Evolutionary conservation across 495 filamentous ascomycete genomes (phyloP).

Genomic region (Stereocaulon alpinum): DNA sequence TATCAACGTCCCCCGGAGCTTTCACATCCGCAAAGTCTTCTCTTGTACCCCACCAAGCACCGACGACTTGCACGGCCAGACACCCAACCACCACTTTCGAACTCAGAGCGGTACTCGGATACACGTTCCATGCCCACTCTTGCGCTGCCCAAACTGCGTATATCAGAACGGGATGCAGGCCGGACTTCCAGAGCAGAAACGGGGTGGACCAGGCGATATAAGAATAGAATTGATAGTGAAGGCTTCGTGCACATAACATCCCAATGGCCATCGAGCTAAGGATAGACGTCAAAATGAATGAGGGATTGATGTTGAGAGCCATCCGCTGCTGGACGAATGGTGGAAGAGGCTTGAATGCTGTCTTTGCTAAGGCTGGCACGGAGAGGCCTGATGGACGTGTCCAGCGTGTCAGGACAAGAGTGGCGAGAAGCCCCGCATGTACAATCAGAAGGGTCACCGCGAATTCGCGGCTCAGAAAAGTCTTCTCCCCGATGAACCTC

Average conservation of each 20-base stretch:
- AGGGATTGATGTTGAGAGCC: constrained; percentile 50
- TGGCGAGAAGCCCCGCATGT: constrained; percentile 54
- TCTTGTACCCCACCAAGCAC: constrained; percentile 51
- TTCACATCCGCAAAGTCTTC: constrained; percentile 27
- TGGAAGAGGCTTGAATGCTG: constrained; percentile 36
- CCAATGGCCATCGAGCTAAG: constrained; percentile 75
- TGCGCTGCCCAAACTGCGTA: constrained; percentile 70
- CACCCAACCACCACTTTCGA: constrained; percentile 66
- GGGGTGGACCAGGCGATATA: constrained; percentile 89
- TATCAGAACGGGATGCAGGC: constrained; percentile 60
- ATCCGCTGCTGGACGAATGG: constrained; percentile 44
- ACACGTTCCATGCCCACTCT: constrained; percentile 96
- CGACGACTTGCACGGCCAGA: constrained; percentile 53
- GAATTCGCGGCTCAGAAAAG: constrained; percentile 68
- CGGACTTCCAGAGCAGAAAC: constrained; percentile 77
- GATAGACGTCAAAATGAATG: constrained; percentile 67
- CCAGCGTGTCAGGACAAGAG: constrained; percentile 52
- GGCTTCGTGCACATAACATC: constrained; percentile 76
- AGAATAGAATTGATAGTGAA: constrained; percentile 97
- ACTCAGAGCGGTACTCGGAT: constrained; percentile 76
- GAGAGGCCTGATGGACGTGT: constrained; percentile 37
- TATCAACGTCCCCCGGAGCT: not conserved
- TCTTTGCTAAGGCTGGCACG: constrained; percentile 28
- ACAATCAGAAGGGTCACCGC: constrained; percentile 54
- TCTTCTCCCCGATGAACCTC: constrained; percentile 77